A percentile compares a stretch with the other conserved stretches of the same genome.
These are phyloP conservation scores for Lindgomyces ingoldianus DNA, from an alignment of 495 filamentous ascomycete genomes.

Conservation along the genomic window DNA sequence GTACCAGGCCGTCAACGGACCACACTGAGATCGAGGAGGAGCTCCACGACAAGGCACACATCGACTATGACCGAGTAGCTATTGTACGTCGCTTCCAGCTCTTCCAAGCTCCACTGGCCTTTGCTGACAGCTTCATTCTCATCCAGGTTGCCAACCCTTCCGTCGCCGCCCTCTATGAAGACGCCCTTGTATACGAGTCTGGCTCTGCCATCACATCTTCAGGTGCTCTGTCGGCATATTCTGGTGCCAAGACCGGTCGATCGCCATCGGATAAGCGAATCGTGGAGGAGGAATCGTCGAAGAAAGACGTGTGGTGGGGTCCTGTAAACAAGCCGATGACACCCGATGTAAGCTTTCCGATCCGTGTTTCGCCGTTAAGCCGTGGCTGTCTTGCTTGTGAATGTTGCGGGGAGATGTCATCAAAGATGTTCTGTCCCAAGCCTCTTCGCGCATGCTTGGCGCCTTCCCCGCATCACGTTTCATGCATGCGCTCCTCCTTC, in stretches of 20 bases:
- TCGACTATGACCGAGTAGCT: conserved; percentile 97
- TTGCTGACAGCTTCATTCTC: conserved; percentile 21
- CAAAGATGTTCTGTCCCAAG: conserved; percentile 16
- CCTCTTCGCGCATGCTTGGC: conserved; percentile 17
- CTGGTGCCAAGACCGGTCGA: conserved; percentile 94
- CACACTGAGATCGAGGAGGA: conserved; percentile 98
- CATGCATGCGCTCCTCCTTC: conserved; percentile 17
- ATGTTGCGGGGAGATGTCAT: conserved; percentile 21
- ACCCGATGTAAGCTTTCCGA: conserved; percentile 74
- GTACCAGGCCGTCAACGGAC: conserved; percentile 69
- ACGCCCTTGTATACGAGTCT: conserved; percentile 97
- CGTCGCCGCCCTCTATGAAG: conserved; percentile 95
- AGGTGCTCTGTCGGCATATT: conserved; percentile 95
- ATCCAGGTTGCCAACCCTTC: conserved; percentile 82
- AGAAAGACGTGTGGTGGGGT: conserved; percentile 94
- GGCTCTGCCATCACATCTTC: conserved; percentile 95
- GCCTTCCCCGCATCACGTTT: conserved; percentile 35
- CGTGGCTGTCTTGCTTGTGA: conserved; percentile 11
- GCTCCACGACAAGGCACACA: conserved; percentile 96
- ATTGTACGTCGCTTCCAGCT: conserved; percentile 65
- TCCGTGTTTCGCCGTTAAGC: conserved; percentile 7
- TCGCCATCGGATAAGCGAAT: conserved; percentile 97
- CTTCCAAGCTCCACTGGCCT: neutral
- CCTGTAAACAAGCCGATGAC: conserved; percentile 99
- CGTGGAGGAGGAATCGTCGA: conserved; percentile 85